These are phyloP conservation scores for Jatropha multifida DNA, from an alignment of 441 rosid genomes.

Conservation along the genomic window DNA sequence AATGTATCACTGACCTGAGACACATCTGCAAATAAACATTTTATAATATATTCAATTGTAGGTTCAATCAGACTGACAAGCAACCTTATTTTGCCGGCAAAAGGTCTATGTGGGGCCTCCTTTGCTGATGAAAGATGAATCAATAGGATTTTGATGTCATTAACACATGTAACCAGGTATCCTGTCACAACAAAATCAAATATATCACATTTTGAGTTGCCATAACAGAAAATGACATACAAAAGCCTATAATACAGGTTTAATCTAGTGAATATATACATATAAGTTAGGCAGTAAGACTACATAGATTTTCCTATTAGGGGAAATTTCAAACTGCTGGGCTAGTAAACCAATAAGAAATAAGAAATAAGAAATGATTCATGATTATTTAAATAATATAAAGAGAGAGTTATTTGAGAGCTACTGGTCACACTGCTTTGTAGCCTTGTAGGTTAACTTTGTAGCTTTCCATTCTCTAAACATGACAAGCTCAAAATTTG, in stretches of 20 bases:
- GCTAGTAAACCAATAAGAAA: too few species aligned
- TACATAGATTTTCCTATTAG: too few species aligned
- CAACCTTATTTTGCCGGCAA: conserved; percentile 44
- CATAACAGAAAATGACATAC: not conserved
- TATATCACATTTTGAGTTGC: conserved; percentile 12
- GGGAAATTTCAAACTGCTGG: too few species aligned
- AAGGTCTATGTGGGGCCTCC: conserved; percentile 37
- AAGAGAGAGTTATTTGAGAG: too few species aligned
- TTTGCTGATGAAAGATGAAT: conserved; percentile 43
- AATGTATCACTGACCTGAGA: conserved; percentile 59
- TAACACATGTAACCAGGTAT: conserved; percentile 57
- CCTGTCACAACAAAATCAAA: conserved; percentile 47
- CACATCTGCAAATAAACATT: conserved; percentile 58
- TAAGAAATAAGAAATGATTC: too few species aligned
- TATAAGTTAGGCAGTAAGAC: not conserved
- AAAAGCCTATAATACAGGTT: not conserved
- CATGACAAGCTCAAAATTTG: too few species aligned
- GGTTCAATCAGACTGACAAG: conserved; percentile 79
- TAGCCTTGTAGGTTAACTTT: not conserved
- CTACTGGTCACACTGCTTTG: not conserved
- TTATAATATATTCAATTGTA: conserved; percentile 68
- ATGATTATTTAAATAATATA: too few species aligned
- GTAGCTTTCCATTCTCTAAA: not conserved
- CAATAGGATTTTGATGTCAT: conserved; percentile 54
- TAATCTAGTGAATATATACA: not conserved